These are phyloP conservation scores for Mucuna pruriens DNA, from an alignment of 306 rosid species.

Conservation along the genomic window DNA sequence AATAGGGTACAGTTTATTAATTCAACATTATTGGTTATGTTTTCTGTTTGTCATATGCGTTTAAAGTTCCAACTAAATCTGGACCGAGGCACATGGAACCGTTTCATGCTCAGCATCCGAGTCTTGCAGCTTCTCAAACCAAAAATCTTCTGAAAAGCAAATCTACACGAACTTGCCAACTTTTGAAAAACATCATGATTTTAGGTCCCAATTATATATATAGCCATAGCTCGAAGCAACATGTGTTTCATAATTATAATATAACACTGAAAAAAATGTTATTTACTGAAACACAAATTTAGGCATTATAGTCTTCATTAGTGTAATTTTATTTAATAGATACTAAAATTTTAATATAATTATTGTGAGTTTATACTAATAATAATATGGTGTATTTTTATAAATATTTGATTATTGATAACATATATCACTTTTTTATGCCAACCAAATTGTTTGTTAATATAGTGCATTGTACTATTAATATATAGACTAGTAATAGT, in stretches of 20 bases:
- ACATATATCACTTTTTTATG: too few species aligned
- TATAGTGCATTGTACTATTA: too few species aligned
- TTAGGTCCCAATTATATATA: too few species aligned
- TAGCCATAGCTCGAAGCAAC: not conserved
- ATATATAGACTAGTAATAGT: too few species aligned
- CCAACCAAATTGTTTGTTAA: too few species aligned
- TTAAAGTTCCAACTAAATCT: conserved; percentile 25
- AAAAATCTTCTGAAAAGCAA: not conserved
- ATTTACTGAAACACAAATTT: too few species aligned
- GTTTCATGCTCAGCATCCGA: not conserved
- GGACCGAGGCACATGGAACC: conserved; percentile 30
- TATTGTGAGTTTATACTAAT: too few species aligned
- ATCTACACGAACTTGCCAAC: not conserved
- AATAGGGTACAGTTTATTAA: not conserved
- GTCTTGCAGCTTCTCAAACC: not conserved
- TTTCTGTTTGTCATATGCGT: conserved; percentile 1
- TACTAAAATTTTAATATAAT: too few species aligned
- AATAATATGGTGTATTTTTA: too few species aligned
- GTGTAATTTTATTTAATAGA: too few species aligned
- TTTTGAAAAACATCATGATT: not conserved
- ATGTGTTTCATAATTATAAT: not conserved
- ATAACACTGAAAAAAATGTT: not conserved
- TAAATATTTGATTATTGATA: too few species aligned
- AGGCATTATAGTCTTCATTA: too few species aligned
- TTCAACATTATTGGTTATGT: not conserved